Percentiles rank a stretch among this genome's conserved stretches.
These are phyloP conservation scores for Xylaria flabelliformis DNA, from an alignment of 495 filamentous ascomycete species.

Conservation along the genomic window DNA sequence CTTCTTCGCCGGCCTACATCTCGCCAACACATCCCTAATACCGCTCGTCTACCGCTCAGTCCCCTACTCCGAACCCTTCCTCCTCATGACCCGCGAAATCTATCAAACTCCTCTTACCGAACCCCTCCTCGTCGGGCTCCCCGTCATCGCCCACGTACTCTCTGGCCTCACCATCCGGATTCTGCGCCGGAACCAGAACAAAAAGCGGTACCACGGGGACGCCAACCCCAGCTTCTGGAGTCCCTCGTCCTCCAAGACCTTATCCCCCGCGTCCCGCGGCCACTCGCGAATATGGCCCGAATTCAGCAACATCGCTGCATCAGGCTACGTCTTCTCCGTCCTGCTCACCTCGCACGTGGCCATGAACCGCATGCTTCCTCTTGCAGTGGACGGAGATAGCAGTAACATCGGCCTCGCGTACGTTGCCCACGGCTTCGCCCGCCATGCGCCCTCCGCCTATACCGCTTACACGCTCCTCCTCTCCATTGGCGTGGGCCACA, in stretches of 20 bases:
- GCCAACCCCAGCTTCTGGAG: conserved; percentile 48
- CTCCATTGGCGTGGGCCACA: conserved; percentile 73
- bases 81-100: conserved; percentile 70
- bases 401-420: conserved; percentile 81
- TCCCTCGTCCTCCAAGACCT: conserved; percentile 35
- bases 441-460: conserved; percentile 68
- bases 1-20: conserved; percentile 76
- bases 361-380: conserved; percentile 73
- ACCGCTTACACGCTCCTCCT: conserved; percentile 72
- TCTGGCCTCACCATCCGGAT: conserved; percentile 79
- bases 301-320: conserved; percentile 66
- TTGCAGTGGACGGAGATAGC: conserved; percentile 79
- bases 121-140: conserved; percentile 65
- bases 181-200: conserved; percentile 69
- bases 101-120: conserved; percentile 82
- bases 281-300: conserved; percentile 66
- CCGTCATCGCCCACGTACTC: conserved; percentile 62
- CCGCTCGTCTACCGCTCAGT: conserved; percentile 66
- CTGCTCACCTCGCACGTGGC: conserved; percentile 71
- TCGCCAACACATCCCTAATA: conserved; percentile 79
- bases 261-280: conserved; percentile 26
- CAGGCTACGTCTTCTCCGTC: conserved; percentile 71
- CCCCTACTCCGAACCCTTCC: conserved; percentile 64
- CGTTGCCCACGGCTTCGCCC: conserved; percentile 84
- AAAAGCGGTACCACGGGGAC: conserved; percentile 69